Percentiles rank a stretch among this genome's conserved stretches.
phyloP scores from a whole-genome alignment of 345 rosid genomes.

The Gossypium stocksii region DNA sequence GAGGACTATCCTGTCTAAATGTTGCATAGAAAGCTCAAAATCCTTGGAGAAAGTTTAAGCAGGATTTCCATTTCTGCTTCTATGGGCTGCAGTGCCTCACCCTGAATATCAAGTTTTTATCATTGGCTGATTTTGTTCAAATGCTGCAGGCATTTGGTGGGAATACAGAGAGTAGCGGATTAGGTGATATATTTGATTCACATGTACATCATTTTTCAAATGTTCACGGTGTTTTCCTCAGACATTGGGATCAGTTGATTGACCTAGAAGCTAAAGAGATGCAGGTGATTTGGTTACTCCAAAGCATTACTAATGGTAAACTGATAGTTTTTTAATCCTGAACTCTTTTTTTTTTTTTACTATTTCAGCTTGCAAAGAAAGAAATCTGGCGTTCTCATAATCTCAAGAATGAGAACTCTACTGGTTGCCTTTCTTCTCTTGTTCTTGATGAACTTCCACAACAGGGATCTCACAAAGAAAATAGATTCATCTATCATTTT shows the following conservation, averaged over 20 bases:
- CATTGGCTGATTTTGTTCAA: slow-evolving; percentile 9
- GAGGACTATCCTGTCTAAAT: not conserved
- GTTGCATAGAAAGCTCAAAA: not conserved
- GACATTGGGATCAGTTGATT: slow-evolving; percentile 73
- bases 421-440: slow-evolving; percentile 57
- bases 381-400: slow-evolving; percentile 49
- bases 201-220: slow-evolving; percentile 63
- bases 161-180: slow-evolving; percentile 64
- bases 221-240: slow-evolving; percentile 57
- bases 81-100: not conserved
- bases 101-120: slow-evolving; percentile 10
- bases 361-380: slow-evolving; percentile 59
- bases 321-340: not conserved
- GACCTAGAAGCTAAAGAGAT: slow-evolving; percentile 90
- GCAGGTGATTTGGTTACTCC: slow-evolving; percentile 43
- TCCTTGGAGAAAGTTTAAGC: not conserved
- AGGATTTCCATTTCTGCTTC: not conserved
- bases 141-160: slow-evolving; percentile 87
- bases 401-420: slow-evolving; percentile 34
- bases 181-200: slow-evolving; percentile 69
- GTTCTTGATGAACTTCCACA: slow-evolving; percentile 65
- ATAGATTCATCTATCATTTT: slow-evolving; percentile 69
- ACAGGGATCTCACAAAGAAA: slow-evolving; percentile 43
- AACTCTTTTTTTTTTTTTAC: slow-evolving; percentile 1
- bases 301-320: not conserved